A percentile compares a stretch with the other conserved stretches of the same genome.
Evolutionary conservation across 163 green algal genomes (phyloP).

Genomic region (Chlamydomonas reinhardtii): DNA sequence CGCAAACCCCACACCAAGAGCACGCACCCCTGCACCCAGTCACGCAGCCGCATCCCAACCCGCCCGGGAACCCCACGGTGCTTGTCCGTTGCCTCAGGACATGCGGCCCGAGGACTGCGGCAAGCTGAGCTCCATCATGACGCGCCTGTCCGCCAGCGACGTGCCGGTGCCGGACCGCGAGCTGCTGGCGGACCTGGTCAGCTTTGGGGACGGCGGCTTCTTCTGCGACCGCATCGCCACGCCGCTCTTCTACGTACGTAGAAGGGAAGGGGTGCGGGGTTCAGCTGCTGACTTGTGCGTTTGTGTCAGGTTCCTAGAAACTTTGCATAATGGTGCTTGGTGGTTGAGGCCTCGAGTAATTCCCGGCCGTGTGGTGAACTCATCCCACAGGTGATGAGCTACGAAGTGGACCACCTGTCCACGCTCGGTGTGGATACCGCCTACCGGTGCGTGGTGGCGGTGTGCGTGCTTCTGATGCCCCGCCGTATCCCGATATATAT

Average conservation of each 20-base stretch:
- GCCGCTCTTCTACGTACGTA: conserved; percentile 60
- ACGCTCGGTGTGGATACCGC: conserved; percentile 60
- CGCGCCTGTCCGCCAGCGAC: conserved; percentile 23
- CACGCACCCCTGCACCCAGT: too few relatives aligned
- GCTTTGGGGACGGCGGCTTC: conserved; percentile 64
- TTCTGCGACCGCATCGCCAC: conserved; percentile 63
- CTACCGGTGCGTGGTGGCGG: conserved; percentile 35
- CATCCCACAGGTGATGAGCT: conserved; percentile 40
- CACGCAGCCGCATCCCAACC: too few relatives aligned
- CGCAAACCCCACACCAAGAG: too few relatives aligned
- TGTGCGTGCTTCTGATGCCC: too few relatives aligned
- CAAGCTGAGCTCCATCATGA: conserved; percentile 51
- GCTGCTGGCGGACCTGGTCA: conserved; percentile 56
- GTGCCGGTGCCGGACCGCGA: conserved; percentile 23
- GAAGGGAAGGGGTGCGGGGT: too few relatives aligned
- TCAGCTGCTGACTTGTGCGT: too few relatives aligned
- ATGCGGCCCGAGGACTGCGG: conserved; percentile 65
- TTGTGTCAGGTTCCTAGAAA: too few relatives aligned
- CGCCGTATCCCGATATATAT: too few relatives aligned
- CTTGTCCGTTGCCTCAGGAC: background rate
- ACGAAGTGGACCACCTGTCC: conserved; percentile 65
- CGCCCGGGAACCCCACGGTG: too few relatives aligned
- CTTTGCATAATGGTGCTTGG: too few relatives aligned
- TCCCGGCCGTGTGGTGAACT: too few relatives aligned
- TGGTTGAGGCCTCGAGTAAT: too few relatives aligned